Evolutionary conservation across 2,329 filamentous ascomycete species (phyloP).

Genomic region (Chalaropsis ovoidea): DNA sequence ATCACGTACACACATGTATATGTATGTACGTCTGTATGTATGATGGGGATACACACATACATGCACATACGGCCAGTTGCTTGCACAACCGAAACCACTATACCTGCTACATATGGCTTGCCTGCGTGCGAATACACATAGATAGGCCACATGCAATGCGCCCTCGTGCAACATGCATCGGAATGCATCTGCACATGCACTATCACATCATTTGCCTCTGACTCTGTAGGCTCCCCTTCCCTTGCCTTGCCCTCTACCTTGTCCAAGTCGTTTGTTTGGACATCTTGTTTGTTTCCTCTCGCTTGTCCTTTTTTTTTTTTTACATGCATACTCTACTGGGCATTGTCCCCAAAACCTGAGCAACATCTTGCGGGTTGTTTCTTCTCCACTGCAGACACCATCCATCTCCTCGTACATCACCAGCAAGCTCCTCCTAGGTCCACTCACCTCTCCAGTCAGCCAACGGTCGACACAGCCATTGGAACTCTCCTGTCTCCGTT

Average conservation of each 20-base stretch:
- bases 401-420: too few relatives aligned
- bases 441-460: not conserved
- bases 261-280: not conserved
- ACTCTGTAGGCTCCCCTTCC: not conserved
- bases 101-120: not conserved
- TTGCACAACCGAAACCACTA: not conserved
- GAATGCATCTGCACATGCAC: not conserved
- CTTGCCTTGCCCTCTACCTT: not conserved
- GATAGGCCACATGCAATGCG: not conserved
- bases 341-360: not conserved
- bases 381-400: too few relatives aligned
- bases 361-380: too few relatives aligned
- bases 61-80: not conserved
- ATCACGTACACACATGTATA: not conserved
- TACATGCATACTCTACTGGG: not conserved
- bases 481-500: slow-evolving; percentile 9
- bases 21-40: not conserved
- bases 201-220: not conserved
- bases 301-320: not conserved
- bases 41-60: not conserved
- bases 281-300: not conserved
- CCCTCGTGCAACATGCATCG: not conserved
- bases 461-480: slow-evolving; percentile 1
- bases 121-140: not conserved
- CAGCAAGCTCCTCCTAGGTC: not conserved